A percentile compares a stretch with the other conserved stretches of the same genome.
Evolutionary conservation across 2,329 filamentous ascomycete species (phyloP).

Genomic region (Colletotrichum tropicale): DNA sequence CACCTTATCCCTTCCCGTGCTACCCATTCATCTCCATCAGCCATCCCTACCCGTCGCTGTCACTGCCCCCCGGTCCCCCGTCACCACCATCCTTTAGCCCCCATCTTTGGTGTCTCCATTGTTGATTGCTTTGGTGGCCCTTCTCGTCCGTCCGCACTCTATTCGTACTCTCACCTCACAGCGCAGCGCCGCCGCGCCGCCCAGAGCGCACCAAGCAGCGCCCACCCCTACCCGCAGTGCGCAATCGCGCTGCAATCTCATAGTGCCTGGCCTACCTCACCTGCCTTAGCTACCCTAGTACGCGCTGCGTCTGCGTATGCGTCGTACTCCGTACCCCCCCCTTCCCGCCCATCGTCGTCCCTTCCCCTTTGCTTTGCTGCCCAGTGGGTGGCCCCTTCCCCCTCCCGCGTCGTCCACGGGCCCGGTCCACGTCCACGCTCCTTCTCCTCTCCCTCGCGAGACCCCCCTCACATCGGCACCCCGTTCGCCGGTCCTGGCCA

Average conservation of each 20-base stretch:
- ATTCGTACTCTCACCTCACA: background rate
- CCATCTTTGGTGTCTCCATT: background rate
- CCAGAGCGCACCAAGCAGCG: background rate
- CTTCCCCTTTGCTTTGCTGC: background rate
- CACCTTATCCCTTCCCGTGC: background rate
- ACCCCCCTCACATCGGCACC: background rate
- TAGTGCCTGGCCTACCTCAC: background rate
- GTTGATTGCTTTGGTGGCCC: background rate
- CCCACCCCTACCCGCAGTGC: background rate
- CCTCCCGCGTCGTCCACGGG: background rate
- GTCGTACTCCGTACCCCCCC: background rate
- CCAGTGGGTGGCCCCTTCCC: background rate
- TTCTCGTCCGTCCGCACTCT: background rate
- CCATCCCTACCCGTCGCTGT: background rate
- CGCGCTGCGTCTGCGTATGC: background rate
- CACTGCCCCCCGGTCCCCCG: background rate
- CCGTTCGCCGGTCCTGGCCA: conserved; percentile 8
- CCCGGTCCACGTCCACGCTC: background rate
- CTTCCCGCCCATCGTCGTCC: background rate
- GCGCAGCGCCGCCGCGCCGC: background rate
- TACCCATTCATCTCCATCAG: background rate
- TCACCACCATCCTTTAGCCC: background rate
- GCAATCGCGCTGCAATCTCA: background rate
- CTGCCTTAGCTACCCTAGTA: background rate
- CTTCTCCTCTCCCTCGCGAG: background rate